Evolutionary conservation across 2,329 filamentous ascomycete genomes (phyloP).

Genomic region (Alternaria triticina): DNA sequence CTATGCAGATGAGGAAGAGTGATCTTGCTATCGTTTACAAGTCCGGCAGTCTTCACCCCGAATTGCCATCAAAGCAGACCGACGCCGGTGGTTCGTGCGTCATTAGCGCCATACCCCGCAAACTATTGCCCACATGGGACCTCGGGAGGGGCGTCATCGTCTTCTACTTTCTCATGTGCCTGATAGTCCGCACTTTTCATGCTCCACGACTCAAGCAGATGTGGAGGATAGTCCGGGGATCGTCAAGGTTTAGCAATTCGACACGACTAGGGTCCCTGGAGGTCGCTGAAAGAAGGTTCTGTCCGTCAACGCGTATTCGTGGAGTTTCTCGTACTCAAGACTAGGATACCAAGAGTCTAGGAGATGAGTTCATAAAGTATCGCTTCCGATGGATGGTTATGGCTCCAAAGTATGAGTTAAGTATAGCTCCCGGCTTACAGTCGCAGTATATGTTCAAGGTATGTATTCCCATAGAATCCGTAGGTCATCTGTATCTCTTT

Average conservation of each 20-base stretch:
- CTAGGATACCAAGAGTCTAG: background rate
- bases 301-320: conserved; percentile 8
- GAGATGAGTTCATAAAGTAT: background rate
- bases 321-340: conserved; percentile 2
- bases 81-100: background rate
- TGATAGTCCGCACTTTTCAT: background rate
- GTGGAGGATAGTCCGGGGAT: conserved; percentile 1
- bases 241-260: background rate
- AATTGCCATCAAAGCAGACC: background rate
- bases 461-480: background rate
- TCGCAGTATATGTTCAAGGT: conserved; percentile 1
- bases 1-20: background rate
- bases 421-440: background rate
- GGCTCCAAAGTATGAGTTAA: background rate
- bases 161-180: background rate
- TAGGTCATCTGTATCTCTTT: background rate
- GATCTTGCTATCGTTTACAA: background rate
- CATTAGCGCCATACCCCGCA: conserved; percentile 5
- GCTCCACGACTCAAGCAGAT: background rate
- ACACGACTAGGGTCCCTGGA: background rate
- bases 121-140: background rate
- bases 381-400: background rate
- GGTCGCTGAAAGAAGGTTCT: background rate
- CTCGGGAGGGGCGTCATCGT: conserved; percentile 1
- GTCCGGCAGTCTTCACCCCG: conserved; percentile 1